A percentile compares a stretch with the other conserved stretches of the same genome.
These are phyloP conservation scores for Kazachstania sp. DNA, from an alignment of 1,139 yeast species.

Conservation along the genomic window DNA sequence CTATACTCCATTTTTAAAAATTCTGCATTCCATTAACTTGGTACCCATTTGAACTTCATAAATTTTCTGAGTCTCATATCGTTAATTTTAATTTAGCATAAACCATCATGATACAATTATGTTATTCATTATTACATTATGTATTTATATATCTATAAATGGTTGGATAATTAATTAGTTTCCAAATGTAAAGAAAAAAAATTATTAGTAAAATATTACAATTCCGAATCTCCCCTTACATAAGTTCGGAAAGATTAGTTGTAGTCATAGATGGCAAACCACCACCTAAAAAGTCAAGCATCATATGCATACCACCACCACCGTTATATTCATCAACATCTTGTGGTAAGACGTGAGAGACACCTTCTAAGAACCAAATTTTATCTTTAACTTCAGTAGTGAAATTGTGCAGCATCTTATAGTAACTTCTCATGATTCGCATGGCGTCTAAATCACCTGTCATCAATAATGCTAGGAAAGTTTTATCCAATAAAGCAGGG, in stretches of 20 bases:
- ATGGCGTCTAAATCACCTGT: slow-evolving; percentile 80
- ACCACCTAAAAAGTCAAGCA: slow-evolving; percentile 78
- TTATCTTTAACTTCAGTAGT: slow-evolving; percentile 80
- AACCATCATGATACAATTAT: background rate
- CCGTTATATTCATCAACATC: slow-evolving; percentile 80
- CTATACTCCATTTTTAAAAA: too few relatives aligned
- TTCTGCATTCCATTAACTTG: too few relatives aligned
- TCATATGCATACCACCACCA: slow-evolving; percentile 87
- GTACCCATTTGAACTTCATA: too few relatives aligned
- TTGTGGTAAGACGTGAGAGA: slow-evolving; percentile 72
- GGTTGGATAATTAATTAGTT: too few relatives aligned
- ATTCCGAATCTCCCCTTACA: slow-evolving; percentile 10
- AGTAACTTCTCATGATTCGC: slow-evolving; percentile 84
- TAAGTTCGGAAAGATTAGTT: slow-evolving; percentile 32
- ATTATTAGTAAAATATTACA: too few relatives aligned
- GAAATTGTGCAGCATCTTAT: slow-evolving; percentile 68
- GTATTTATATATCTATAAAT: background rate
- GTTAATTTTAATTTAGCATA: too few relatives aligned
- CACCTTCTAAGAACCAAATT: slow-evolving; percentile 94
- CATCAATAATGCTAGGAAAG: slow-evolving; percentile 65
- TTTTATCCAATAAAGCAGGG: slow-evolving; percentile 81
- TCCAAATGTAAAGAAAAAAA: too few relatives aligned
- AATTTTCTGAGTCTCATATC: too few relatives aligned
- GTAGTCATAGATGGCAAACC: slow-evolving; percentile 54
- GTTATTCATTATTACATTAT: background rate